phyloP scores from a whole-genome alignment of 176 grass and related monocot species.

The Oryza meyeriana region DNA sequence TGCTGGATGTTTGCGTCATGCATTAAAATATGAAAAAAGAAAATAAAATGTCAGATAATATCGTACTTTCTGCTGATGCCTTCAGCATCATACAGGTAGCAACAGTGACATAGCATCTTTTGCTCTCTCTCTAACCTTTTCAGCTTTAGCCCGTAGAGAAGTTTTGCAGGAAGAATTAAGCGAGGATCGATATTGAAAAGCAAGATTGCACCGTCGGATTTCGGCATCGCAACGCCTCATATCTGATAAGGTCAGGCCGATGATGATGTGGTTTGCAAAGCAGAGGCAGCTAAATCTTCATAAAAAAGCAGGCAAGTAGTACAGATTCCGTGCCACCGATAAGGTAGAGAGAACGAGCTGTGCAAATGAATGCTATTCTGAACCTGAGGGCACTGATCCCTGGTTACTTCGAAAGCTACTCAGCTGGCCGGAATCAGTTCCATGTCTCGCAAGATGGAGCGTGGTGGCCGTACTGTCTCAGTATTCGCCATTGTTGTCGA shows the following conservation, averaged over 20 bases:
- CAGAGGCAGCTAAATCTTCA: conserved; percentile 34
- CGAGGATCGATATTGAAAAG: conserved; percentile 20
- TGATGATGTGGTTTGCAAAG: conserved; percentile 25
- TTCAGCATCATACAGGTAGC: conserved; percentile 35
- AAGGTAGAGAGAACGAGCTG: conserved; percentile 12
- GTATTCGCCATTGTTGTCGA: not conserved
- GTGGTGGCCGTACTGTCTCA: conserved; percentile 15
- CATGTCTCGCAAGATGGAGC: conserved; percentile 8
- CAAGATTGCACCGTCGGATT: conserved; percentile 32
- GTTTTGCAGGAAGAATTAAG: conserved; percentile 17
- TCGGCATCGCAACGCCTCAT: conserved; percentile 31
- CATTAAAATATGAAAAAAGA: not conserved
- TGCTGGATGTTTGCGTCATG: conserved; percentile 29
- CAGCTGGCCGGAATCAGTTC: conserved; percentile 26
- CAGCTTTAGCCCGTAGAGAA: conserved; percentile 10
- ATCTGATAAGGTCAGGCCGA: conserved; percentile 36
- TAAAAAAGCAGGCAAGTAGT: conserved; percentile 38
- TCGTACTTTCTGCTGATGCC: conserved; percentile 39
- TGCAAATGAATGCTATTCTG: conserved; percentile 45
- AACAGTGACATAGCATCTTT: conserved; percentile 19
- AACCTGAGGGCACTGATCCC: conserved; percentile 36
- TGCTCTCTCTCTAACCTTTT: conserved; percentile 19
- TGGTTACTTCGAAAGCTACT: conserved; percentile 16
- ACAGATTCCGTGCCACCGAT: conserved; percentile 39
- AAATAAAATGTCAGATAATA: conserved; percentile 29